A percentile compares a stretch with the other conserved stretches of the same genome.
Evolutionary conservation across 345 rosid genomes (phyloP).

Genomic region (Melastoma malabathricum): DNA sequence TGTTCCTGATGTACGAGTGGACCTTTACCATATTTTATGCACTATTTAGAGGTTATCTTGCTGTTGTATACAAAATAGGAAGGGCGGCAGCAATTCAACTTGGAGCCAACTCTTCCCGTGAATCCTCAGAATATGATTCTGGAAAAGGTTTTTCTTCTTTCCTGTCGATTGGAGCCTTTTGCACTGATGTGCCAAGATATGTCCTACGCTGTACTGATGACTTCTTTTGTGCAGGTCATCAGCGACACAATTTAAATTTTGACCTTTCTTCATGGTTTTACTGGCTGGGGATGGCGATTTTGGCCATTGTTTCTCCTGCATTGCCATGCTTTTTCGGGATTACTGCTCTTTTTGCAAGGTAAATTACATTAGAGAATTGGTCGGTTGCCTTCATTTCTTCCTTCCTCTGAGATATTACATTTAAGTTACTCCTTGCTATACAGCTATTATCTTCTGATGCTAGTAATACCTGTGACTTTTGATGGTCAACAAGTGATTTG

Average conservation of each 20-base stretch:
- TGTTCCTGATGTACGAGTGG: slow-evolving; percentile 81
- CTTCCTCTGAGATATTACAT: not conserved
- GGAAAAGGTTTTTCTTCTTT: slow-evolving; percentile 48
- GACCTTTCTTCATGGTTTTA: slow-evolving; percentile 46
- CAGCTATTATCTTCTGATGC: no score
- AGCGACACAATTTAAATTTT: slow-evolving; percentile 36
- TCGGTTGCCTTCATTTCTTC: not conserved
- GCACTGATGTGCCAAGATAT: not conserved
- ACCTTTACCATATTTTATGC: slow-evolving; percentile 56
- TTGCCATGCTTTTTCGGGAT: slow-evolving; percentile 64
- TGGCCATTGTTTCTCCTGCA: slow-evolving; percentile 55
- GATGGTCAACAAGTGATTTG: no score
- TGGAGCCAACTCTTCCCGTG: slow-evolving; percentile 26
- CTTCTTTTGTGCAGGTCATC: slow-evolving; percentile 40
- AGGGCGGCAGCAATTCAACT: slow-evolving; percentile 36
- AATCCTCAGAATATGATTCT: slow-evolving; percentile 41
- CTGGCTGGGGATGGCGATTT: slow-evolving; percentile 58
- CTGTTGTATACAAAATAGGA: slow-evolving; percentile 46
- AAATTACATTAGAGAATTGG: not conserved
- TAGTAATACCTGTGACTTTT: no score
- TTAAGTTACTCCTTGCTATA: slow-evolving; percentile 3
- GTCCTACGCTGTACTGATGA: not conserved
- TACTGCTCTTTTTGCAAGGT: slow-evolving; percentile 78
- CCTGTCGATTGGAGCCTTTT: not conserved
- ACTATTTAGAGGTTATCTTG: slow-evolving; percentile 55